Evolutionary conservation across 140 eudicot genomes (phyloP).

Genomic region (Oenanthe javanica): DNA sequence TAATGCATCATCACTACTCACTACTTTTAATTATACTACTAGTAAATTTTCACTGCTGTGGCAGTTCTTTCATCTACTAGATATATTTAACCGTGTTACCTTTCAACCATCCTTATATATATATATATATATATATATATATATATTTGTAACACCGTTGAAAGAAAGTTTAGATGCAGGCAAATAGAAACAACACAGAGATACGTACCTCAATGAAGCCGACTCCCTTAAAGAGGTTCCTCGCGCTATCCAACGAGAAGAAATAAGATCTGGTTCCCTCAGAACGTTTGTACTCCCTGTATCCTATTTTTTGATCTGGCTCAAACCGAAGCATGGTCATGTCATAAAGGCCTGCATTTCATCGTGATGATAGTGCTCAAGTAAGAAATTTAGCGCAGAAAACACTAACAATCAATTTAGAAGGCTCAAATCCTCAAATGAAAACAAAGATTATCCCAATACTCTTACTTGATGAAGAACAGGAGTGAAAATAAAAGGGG

Average conservation of each 20-base stretch:
- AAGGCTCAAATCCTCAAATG: neutral
- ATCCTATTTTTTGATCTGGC: constrained; percentile 68
- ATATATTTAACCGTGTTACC: neutral
- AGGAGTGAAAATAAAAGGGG: no score
- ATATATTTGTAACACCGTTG: neutral
- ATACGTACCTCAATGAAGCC: constrained; percentile 69
- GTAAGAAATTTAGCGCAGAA: neutral
- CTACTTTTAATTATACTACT: neutral
- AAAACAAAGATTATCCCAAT: neutral
- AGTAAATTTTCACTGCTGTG: neutral
- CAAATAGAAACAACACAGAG: neutral
- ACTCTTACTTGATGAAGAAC: neutral
- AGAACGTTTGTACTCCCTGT: constrained; percentile 73
- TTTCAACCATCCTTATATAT: neutral
- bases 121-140: no score
- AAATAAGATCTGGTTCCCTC: constrained; percentile 90
- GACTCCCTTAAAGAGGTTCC: constrained; percentile 51
- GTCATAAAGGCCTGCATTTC: constrained; percentile 76
- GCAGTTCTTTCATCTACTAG: neutral
- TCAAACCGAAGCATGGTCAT: constrained; percentile 98
- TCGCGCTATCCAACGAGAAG: constrained; percentile 57
- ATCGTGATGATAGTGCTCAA: constrained; percentile 8
- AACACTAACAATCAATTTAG: neutral
- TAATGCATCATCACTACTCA: neutral
- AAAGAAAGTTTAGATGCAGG: neutral